Conservation (phyloP, 768 basidiomycete genomes). For the Lentinula raphanica region DNA sequence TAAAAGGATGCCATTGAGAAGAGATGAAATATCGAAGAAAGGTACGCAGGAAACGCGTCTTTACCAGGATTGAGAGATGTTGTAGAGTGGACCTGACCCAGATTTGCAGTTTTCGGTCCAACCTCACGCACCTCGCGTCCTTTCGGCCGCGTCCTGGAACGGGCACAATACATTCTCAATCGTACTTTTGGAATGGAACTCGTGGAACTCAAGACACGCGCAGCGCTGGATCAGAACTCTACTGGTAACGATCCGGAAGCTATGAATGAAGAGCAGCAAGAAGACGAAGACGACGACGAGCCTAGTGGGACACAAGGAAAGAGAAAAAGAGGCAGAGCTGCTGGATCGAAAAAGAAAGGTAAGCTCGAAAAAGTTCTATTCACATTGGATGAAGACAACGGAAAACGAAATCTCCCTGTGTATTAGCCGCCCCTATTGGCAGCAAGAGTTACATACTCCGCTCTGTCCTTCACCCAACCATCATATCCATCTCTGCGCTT, state of each 20-base stretch:
- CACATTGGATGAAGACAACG: background rate
- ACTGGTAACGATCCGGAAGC: slow-evolving; percentile 27
- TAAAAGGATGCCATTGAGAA: slow-evolving; percentile 55
- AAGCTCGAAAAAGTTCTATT: too few relatives aligned
- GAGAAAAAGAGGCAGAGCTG: slow-evolving; percentile 36
- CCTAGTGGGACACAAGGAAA: background rate
- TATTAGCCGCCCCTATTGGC: slow-evolving; percentile 46
- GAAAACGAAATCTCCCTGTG: background rate
- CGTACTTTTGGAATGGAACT: slow-evolving; percentile 81
- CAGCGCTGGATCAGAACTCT: slow-evolving; percentile 44
- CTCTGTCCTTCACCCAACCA: slow-evolving; percentile 54
- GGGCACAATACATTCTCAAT: slow-evolving; percentile 60
- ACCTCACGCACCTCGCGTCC: slow-evolving; percentile 31
- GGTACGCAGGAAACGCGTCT: slow-evolving; percentile 32
- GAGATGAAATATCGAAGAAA: slow-evolving; percentile 88
- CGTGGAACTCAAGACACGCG: slow-evolving; percentile 66
- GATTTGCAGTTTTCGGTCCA: slow-evolving; percentile 20
- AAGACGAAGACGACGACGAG: slow-evolving; percentile 24
- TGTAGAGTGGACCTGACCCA: slow-evolving; percentile 16
- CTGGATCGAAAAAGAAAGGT: slow-evolving; percentile 69
- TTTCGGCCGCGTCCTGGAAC: slow-evolving; percentile 60
- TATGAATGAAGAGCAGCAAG: slow-evolving; percentile 36
- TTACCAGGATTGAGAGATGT: too few relatives aligned
- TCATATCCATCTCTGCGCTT: slow-evolving; percentile 58
- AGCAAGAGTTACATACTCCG: slow-evolving; percentile 84